Base-by-base conservation (phyloP, 305 asterid genomes). In the Fraxinus dipetala region DNA sequence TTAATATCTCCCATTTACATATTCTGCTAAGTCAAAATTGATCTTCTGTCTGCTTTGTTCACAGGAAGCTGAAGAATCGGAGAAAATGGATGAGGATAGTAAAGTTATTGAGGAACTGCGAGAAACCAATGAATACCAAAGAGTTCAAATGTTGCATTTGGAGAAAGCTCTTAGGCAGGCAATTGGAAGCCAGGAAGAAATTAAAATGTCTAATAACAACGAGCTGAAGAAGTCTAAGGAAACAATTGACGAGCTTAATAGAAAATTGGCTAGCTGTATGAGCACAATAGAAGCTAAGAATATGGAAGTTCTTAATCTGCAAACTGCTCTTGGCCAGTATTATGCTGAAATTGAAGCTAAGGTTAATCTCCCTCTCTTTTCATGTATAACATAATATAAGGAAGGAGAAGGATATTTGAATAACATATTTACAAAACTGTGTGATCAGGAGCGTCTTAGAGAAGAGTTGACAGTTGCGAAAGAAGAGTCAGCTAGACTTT, bases 271-370 rank as follows among this genome's bases (percentile, higher is more conserved):
- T 40, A 86, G 89, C 90, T 91, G 91, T 87, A 83, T 83, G 90
- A 87, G 89, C 89, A 89, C 92, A 59, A 86, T 96, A 86, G 95
- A 95, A 83, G 90, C 94, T 83, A 95, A 96, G 89, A 95, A 91
- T 85, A 87, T 88, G 85, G 99, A 96, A 90, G 89, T 93, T 88
- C 95, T 91, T 81, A 96, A 96, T 89, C 94, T 96, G 79, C 98
- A 93, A 88, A 93, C 98, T 86, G 99, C 99, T 9, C 97, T 96
- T 78, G 98, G 99, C 80, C 99, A 95, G 89, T 93, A 95, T 88
- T 93, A 96, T 84, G 99, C 99, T 34, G 99, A 96, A 92, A 95
- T 96, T 74, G 99, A 96, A 86, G 98, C 97, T 65, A 96, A 93
- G 99, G 99, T 96, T 86, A 54, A 54, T 72, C 70, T 81, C 30